Conservation (phyloP, 768 basidiomycete genomes). For the Phylloporus arenicola region DNA sequence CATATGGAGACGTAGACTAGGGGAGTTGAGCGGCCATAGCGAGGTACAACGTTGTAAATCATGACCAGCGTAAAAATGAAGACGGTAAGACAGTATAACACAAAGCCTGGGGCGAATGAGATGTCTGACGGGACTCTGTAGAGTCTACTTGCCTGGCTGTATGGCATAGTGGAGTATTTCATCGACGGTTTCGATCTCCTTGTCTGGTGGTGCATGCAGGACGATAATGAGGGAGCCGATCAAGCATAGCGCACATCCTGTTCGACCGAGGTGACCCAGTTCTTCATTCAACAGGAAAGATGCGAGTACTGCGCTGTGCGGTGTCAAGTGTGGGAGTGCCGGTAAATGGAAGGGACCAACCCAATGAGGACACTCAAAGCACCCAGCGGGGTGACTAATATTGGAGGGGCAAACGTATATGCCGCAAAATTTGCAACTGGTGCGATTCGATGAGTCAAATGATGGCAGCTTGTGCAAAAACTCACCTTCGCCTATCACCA, state of each 20-base stretch:
- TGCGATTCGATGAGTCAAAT: background rate
- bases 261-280: conserved; percentile 85
- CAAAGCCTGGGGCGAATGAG: conserved; percentile 59
- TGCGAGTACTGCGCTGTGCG: conserved; percentile 79
- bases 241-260: conserved; percentile 79
- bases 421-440: conserved; percentile 89
- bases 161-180: conserved; percentile 89
- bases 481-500: conserved; percentile 88
- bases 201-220: conserved; percentile 94
- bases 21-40: conserved; percentile 82
- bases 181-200: conserved; percentile 86
- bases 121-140: background rate
- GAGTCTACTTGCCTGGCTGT: conserved; percentile 68
- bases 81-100: conserved; percentile 85
- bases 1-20: conserved; percentile 95
- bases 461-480: conserved; percentile 1
- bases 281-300: conserved; percentile 91
- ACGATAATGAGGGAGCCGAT: conserved; percentile 92
- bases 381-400: conserved; percentile 97
- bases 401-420: conserved; percentile 96
- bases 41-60: conserved; percentile 82
- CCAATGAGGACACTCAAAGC: conserved; percentile 95
- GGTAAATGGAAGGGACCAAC: conserved; percentile 40
- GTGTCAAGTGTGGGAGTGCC: conserved; percentile 6
- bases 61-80: conserved; percentile 76